Base-by-base conservation (phyloP, 1,284 basidiomycete genomes). In the Moesziomyces parantarcticus region DNA sequence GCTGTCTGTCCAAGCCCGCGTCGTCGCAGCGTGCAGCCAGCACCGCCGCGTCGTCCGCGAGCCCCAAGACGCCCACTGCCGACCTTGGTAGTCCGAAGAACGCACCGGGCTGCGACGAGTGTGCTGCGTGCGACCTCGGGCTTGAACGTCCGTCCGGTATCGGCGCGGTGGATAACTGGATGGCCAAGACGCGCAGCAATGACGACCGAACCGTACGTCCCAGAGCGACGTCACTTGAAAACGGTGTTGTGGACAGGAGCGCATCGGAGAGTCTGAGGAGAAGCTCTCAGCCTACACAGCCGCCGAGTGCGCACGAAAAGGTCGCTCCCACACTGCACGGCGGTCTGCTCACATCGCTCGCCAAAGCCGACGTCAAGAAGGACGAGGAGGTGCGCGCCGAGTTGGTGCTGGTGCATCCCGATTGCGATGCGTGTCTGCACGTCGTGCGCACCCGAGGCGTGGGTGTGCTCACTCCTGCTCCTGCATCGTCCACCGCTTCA, bases 41-140 rank as follows among this genome's bases (percentile, higher is more conserved):
- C 54, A 50, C 53, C 7, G 60, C 53, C 5, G 16, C 50, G 5
- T 73, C 65, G 13, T 50, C 57, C 14, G 66, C 54, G 20, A 64
- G 57, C 47, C 62, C 61, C 5, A 54, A n/a, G 23, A 61, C 55
- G 22, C 62, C 62, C 23, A 48, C 62, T 5, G 51, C 58, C 14
- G 23, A 29, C 1, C 29, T 36, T 23, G 48, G 41, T 1, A 36
- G 29, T 21, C 53, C 49, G 7, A 18, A 34, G 18, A 3, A 20
- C 29, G 53, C 21, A 18, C 20, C 41, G 7, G 67, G 64, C 1
- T 79, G 78, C 50, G 68, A 68, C 25, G 61, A 73, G 20, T 79
- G 78, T 26, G 71, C 66, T 22, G 76, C 78, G 0, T 79, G 78
- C 54, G 78, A 79, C 41, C 54, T 79, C 22, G 62, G 59, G 5